Evolutionary conservation across 2,329 filamentous ascomycete genomes (phyloP).

Genomic region (Penicillium expansum): DNA sequence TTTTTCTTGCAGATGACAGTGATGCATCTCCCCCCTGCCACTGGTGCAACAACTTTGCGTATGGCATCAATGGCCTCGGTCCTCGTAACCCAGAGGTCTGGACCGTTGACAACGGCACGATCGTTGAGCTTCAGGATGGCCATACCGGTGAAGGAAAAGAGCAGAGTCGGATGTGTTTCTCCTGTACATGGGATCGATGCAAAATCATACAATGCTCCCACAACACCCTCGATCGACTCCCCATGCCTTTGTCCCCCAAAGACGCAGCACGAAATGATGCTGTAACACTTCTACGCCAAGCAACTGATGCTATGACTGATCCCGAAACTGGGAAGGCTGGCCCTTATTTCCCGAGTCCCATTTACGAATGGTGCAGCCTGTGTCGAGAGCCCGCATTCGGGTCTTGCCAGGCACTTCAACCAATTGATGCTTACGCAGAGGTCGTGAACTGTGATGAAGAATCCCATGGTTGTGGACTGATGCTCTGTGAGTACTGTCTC

Average conservation of each 20-base stretch:
- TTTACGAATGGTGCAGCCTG: slow-evolving; percentile 40
- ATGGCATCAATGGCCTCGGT: slow-evolving; percentile 42
- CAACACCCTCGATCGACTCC: slow-evolving; percentile 32
- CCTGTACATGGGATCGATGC: slow-evolving; percentile 37
- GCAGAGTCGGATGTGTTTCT: slow-evolving; percentile 39
- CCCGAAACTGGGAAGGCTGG: neutral
- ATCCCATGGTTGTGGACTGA: slow-evolving; percentile 28
- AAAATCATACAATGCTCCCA: slow-evolving; percentile 35
- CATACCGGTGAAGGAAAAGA: slow-evolving; percentile 33
- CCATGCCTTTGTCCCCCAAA: slow-evolving; percentile 9
- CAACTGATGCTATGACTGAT: neutral
- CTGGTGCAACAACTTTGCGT: slow-evolving; percentile 42
- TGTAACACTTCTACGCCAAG: slow-evolving; percentile 19
- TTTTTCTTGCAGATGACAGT: slow-evolving; percentile 33
- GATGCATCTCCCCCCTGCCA: slow-evolving; percentile 32
- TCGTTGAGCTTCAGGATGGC: slow-evolving; percentile 40
- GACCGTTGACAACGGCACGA: slow-evolving; percentile 30
- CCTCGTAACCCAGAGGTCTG: slow-evolving; percentile 35
- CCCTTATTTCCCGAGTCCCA: slow-evolving; percentile 2
- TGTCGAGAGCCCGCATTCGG: slow-evolving; percentile 42
- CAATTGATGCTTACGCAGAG: neutral
- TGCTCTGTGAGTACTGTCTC: slow-evolving; percentile 31
- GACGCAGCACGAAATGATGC: slow-evolving; percentile 27
- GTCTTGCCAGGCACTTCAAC: slow-evolving; percentile 29
- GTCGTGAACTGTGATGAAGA: neutral